A percentile compares a stretch with the other conserved stretches of the same genome.
Evolutionary conservation across 2,329 filamentous ascomycete species (phyloP).

Genomic region (Penicillium freii): DNA sequence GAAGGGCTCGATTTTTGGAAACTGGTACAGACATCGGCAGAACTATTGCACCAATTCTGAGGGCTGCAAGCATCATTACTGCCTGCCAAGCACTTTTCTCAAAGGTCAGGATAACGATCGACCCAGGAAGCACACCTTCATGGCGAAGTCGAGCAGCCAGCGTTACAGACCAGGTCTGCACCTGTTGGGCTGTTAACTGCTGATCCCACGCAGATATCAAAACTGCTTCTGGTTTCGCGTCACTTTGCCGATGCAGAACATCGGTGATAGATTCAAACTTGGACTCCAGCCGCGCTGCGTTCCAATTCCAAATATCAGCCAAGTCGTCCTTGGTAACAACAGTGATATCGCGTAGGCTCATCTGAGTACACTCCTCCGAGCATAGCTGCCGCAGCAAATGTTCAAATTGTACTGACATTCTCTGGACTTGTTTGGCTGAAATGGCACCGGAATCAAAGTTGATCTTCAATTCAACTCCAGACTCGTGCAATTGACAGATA

Average conservation of each 20-base stretch:
- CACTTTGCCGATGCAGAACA: background rate
- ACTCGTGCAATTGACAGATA: background rate
- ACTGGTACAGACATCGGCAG: background rate
- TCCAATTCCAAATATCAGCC: background rate
- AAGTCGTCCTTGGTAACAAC: background rate
- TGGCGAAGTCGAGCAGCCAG: background rate
- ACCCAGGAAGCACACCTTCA: background rate
- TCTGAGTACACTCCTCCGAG: background rate
- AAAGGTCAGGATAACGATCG: background rate
- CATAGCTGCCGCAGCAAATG: background rate
- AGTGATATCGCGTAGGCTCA: background rate
- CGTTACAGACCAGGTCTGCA: background rate
- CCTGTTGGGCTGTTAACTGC: background rate
- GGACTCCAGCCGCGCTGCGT: background rate
- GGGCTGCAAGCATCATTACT: background rate
- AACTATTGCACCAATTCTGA: background rate
- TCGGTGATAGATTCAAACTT: background rate
- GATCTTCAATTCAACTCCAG: background rate
- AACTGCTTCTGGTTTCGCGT: background rate
- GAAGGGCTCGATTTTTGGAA: background rate
- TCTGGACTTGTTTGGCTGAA: background rate
- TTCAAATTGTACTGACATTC: background rate
- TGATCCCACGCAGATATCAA: background rate
- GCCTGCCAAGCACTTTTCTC: background rate
- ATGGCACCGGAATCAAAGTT: background rate